A percentile compares a stretch with the other conserved stretches of the same genome.
Conservation (phyloP, 139 green algal species). For the Ostreobium quekettii region DNA sequence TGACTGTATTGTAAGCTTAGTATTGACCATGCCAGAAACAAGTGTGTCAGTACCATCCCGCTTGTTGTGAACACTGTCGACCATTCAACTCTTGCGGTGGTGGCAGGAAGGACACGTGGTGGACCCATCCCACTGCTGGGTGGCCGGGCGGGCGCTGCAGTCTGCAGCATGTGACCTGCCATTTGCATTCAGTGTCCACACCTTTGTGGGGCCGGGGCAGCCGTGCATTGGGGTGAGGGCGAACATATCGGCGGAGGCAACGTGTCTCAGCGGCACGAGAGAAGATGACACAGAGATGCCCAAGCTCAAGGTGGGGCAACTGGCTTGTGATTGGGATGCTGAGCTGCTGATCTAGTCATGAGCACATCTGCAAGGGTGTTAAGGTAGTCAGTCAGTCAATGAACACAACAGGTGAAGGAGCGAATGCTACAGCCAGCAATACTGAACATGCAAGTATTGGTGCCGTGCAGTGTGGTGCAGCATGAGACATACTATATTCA, state of each 20-base stretch:
- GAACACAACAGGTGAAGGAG: slow-evolving; percentile 1
- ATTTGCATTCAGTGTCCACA: slow-evolving; percentile 16
- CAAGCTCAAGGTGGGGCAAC: too few relatives aligned
- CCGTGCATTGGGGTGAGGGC: slow-evolving; percentile 2
- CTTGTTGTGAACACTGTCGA: neutral
- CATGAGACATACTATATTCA: too few relatives aligned
- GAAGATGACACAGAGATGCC: too few relatives aligned
- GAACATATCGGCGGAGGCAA: slow-evolving; percentile 5
- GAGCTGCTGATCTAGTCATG: neutral
- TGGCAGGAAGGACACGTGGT: neutral
- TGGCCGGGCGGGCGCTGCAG: neutral
- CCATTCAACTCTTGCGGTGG: neutral
- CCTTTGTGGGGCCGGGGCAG: neutral
- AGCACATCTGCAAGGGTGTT: neutral
- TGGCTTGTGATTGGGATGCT: too few relatives aligned
- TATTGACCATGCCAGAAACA: neutral
- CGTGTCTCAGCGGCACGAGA: neutral
- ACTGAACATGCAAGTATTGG: too few relatives aligned
- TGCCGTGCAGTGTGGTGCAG: too few relatives aligned
- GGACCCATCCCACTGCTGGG: neutral
- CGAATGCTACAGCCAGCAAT: too few relatives aligned
- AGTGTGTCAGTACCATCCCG: neutral
- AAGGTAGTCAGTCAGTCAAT: neutral
- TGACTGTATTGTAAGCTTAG: neutral
- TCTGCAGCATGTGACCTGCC: neutral